phyloP scores from a whole-genome alignment of 2,329 filamentous ascomycete genomes.

The Emmonsiellopsis sp. region DNA sequence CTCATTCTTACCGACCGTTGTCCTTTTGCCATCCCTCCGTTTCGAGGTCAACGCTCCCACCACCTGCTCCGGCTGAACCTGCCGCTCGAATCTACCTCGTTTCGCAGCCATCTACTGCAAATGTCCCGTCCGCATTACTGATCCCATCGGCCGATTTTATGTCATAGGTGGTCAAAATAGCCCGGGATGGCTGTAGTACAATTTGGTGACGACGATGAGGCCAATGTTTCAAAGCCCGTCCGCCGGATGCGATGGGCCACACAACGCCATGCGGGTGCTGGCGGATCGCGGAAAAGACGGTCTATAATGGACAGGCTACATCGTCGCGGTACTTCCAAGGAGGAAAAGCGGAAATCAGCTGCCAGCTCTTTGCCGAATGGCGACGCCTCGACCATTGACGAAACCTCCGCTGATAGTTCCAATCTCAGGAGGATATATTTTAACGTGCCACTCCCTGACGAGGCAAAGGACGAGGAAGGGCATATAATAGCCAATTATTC shows the following conservation, averaged over 20 bases:
- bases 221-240: conserved; percentile 51
- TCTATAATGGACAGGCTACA: conserved; percentile 72
- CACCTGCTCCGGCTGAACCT: not conserved
- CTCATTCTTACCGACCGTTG: not conserved
- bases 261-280: conserved; percentile 69
- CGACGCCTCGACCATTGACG: conserved; percentile 10
- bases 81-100: not conserved
- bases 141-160: conserved; percentile 7
- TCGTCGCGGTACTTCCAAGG: conserved; percentile 50
- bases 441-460: conserved; percentile 69
- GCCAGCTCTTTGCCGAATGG: conserved; percentile 28
- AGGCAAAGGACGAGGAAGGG: conserved; percentile 72
- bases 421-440: conserved; percentile 63
- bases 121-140: conserved; percentile 3
- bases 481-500: conserved; percentile 61
- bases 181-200: conserved; percentile 30
- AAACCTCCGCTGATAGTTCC: conserved; percentile 25
- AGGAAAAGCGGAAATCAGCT: conserved; percentile 58
- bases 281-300: conserved; percentile 67
- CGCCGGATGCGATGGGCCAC: conserved; percentile 93
- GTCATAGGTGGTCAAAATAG: conserved; percentile 8
- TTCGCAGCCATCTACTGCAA: not conserved
- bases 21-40: not conserved
- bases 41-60: no score
- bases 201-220: conserved; percentile 23